Evolutionary conservation across 768 basidiomycete genomes (phyloP).

Genomic region (Boletus vinaceobasis): DNA sequence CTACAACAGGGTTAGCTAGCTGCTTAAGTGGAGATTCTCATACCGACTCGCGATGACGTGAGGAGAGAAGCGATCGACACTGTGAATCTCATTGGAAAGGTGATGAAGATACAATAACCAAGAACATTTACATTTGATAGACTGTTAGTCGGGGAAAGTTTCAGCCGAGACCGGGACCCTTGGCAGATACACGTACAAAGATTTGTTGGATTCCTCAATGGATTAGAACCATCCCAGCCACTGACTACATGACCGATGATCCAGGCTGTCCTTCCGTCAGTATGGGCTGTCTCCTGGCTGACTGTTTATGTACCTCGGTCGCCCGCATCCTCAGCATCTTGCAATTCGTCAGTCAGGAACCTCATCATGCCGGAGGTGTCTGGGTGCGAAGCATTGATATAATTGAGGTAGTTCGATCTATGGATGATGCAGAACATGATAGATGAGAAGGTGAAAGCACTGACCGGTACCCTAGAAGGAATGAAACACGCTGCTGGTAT

Average conservation of each 20-base stretch:
- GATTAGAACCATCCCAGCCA: slow-evolving; percentile 73
- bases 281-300: background rate
- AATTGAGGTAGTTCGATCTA: slow-evolving; percentile 72
- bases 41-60: slow-evolving; percentile 71
- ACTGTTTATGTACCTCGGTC: slow-evolving; percentile 52
- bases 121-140: slow-evolving; percentile 43
- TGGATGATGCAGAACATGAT: slow-evolving; percentile 5
- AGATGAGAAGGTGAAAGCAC: slow-evolving; percentile 1
- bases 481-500: background rate
- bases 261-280: slow-evolving; percentile 37
- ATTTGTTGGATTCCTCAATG: slow-evolving; percentile 61
- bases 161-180: slow-evolving; percentile 1
- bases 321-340: slow-evolving; percentile 72
- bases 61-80: slow-evolving; percentile 74
- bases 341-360: slow-evolving; percentile 74
- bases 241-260: slow-evolving; percentile 55
- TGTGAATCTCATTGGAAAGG: slow-evolving; percentile 22
- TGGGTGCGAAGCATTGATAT: slow-evolving; percentile 66
- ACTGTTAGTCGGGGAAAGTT: slow-evolving; percentile 25
- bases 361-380: slow-evolving; percentile 75
- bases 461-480: slow-evolving; percentile 32
- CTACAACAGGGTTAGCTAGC: slow-evolving; percentile 31
- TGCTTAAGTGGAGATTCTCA: background rate
- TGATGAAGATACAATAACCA: background rate
- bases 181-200: slow-evolving; percentile 48